Base-by-base conservation (phyloP, 2,329 filamentous ascomycete genomes). In the Magnaporthales sp. region DNA sequence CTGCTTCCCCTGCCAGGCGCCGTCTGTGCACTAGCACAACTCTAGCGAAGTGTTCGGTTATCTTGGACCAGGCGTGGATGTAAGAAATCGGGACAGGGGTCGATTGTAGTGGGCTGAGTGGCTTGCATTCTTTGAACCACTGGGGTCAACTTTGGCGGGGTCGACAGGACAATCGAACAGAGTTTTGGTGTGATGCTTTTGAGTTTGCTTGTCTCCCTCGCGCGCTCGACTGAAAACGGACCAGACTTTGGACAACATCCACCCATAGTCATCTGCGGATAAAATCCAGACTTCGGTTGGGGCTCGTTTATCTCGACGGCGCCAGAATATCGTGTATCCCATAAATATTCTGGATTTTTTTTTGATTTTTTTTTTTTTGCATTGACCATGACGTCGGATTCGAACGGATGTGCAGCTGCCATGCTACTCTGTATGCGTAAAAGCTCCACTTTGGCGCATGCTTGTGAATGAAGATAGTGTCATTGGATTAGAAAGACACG, bases 341-440 rank as follows among this genome's bases (percentile, higher is more conserved):
- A 60, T 2, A 27, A 29, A 24, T n/a, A 2, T 64, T 31, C 22
- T 46, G 10, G 22, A 29, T 31, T 13, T 26, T 38, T 26, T 26
- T 15, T 54, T n/a, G n/a, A n/a, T n/a, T n/a, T 64, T 3, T 27
- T 46, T 27, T n/a, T 32, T 19, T 27, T 15, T 19, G 27, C 29
- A 5, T 15, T 63, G 24, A 27, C 61, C 30, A 56, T 67, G 66
- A 64, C 56, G 62, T 67, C 62, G 51, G 30, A 13, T 64, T 62
- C 65, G 62, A 64, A 30, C 30, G 22, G 51, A 46, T 46, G 13
- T 30, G 22, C 66, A 54, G 26, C 32, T 54, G 15, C 63, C 63
- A 54, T 60, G 56, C 56, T 29, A 60, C 56, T 60, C 56, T 60
- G 10, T 10, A 24, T 27, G 56, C 56, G 24, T 26, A 27, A 19